Conservation (phyloP, 768 basidiomycete genomes). For the Suillus variegatus region DNA sequence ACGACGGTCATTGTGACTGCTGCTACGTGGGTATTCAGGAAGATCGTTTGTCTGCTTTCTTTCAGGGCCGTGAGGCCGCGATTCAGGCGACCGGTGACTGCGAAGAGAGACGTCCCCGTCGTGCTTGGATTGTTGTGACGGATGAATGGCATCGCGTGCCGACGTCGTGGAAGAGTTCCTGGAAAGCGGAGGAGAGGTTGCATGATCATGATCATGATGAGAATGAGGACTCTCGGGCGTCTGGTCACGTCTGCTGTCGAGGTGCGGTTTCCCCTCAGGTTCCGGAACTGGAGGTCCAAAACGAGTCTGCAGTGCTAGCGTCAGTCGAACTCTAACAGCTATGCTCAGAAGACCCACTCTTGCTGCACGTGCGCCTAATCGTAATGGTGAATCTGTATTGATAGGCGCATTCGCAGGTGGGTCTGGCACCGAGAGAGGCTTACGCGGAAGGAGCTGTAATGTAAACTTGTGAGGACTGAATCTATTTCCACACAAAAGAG, state of each 20-base stretch:
- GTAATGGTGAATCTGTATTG: background rate
- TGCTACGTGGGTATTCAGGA: background rate
- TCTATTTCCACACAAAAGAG: background rate
- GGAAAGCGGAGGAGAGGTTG: constrained; percentile 30
- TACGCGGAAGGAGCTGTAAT: background rate
- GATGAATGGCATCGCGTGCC: constrained; percentile 17
- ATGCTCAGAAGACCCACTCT: background rate
- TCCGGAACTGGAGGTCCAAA: constrained; percentile 30
- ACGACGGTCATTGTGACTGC: background rate
- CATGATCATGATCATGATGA: constrained; percentile 21
- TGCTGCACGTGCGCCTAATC: background rate
- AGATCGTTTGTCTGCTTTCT: background rate
- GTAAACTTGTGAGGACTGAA: too few species aligned
- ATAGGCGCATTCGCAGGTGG: background rate
- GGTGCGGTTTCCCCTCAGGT: background rate
- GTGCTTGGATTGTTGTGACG: background rate
- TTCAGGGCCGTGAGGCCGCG: too few species aligned
- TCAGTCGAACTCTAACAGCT: background rate
- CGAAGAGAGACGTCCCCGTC: background rate
- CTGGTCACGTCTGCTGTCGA: background rate
- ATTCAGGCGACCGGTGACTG: constrained; percentile 2
- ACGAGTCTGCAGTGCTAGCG: constrained; percentile 24
- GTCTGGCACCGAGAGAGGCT: background rate
- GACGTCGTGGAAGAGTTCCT: constrained; percentile 30
- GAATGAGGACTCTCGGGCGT: constrained; percentile 20